phyloP scores from a whole-genome alignment of 495 filamentous ascomycete species.

The Talaromyces wortmannii region DNA sequence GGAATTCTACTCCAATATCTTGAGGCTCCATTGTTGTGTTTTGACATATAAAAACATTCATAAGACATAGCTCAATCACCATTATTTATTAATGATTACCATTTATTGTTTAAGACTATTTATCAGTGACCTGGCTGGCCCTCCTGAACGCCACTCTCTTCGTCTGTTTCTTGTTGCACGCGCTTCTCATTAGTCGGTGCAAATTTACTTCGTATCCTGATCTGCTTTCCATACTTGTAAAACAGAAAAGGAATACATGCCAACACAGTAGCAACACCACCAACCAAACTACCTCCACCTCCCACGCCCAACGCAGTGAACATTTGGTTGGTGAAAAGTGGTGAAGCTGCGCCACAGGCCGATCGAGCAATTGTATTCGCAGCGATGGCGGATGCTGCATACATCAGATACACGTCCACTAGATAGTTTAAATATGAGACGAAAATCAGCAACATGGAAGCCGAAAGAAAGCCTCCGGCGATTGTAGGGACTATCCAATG shows the following conservation, averaged over 20 bases:
- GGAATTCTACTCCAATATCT: no score
- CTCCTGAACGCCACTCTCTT: background rate
- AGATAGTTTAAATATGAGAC: slow-evolving; percentile 23
- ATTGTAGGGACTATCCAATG: slow-evolving; percentile 44
- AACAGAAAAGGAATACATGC: slow-evolving; percentile 44
- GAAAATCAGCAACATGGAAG: slow-evolving; percentile 28
- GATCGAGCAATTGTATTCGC: slow-evolving; percentile 22
- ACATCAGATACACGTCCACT: slow-evolving; percentile 20
- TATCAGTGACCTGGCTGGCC: no score
- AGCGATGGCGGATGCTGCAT: slow-evolving; percentile 21
- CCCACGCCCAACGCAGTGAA: slow-evolving; percentile 43
- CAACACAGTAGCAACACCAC: slow-evolving; percentile 32
- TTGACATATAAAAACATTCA: no score
- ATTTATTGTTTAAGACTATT: no score
- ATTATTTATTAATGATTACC: no score
- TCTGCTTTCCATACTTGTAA: slow-evolving; percentile 40
- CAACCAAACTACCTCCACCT: slow-evolving; percentile 40
- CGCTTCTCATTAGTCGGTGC: slow-evolving; percentile 17
- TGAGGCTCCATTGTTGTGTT: no score
- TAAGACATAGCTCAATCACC: no score
- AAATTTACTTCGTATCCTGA: slow-evolving; percentile 30
- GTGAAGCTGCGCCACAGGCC: slow-evolving; percentile 20
- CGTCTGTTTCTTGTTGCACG: background rate
- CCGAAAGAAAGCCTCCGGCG: slow-evolving; percentile 27
- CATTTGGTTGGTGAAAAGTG: slow-evolving; percentile 24